Conservation (phyloP, 2,329 filamentous ascomycete species). For the Knoxdaviesia capensis region DNA sequence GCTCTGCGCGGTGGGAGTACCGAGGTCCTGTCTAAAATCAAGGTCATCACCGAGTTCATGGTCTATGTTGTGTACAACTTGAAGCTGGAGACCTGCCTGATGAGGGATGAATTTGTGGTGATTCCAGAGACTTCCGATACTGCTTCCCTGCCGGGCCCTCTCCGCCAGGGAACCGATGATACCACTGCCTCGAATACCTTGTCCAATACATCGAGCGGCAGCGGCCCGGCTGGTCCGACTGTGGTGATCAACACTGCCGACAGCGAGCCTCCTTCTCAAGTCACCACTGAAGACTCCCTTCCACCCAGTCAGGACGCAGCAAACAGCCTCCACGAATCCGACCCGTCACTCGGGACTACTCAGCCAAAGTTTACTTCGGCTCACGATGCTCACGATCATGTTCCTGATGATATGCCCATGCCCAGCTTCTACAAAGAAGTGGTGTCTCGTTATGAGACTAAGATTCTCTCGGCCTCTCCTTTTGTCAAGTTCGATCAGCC, state of each 20-base stretch:
- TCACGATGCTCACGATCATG: too few relatives aligned
- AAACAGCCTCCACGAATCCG: too few relatives aligned
- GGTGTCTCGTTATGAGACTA: constrained; percentile 82
- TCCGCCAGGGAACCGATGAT: constrained; percentile 10
- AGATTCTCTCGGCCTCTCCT: constrained; percentile 82
- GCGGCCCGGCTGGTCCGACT: constrained; percentile 10
- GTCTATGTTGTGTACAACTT: constrained; percentile 97
- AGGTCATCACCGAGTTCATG: constrained; percentile 95
- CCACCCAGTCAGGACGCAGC: too few relatives aligned
- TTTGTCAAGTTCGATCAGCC: constrained; percentile 93
- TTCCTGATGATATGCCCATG: constrained; percentile 48
- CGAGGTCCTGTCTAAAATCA: constrained; percentile 54
- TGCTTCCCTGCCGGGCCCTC: constrained; percentile 5
- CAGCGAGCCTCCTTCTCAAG: constrained; percentile 16
- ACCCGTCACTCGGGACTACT: too few relatives aligned
- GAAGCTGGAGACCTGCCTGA: constrained; percentile 82
- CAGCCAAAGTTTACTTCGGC: too few relatives aligned
- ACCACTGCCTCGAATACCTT: constrained; percentile 4
- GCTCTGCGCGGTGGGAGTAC: constrained; percentile 67
- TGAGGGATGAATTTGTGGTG: constrained; percentile 80
- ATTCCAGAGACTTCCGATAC: constrained; percentile 40
- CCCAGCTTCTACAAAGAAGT: constrained; percentile 91
- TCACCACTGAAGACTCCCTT: too few relatives aligned
- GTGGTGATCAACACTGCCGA: constrained; percentile 17
- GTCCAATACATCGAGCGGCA: background rate